Percentiles rank a stretch among this genome's conserved stretches.
Evolutionary conservation across 768 basidiomycete species (phyloP).

Genomic region (Agrocybe chaxingu): DNA sequence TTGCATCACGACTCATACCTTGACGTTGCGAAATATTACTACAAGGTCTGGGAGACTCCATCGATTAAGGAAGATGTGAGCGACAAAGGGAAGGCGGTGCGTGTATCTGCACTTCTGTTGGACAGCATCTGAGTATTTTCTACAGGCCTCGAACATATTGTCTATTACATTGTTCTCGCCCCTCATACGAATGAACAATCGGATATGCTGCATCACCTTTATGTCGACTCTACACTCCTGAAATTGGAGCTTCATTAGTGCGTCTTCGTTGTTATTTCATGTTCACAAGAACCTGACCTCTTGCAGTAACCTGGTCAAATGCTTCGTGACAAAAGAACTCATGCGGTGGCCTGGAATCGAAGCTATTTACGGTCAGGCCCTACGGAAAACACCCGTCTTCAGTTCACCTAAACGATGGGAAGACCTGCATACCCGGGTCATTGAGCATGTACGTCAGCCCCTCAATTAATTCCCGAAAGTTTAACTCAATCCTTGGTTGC

Average conservation of each 20-base stretch:
- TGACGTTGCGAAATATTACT: constrained; percentile 91
- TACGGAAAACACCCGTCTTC: constrained; percentile 83
- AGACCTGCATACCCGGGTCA: constrained; percentile 90
- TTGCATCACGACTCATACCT: constrained; percentile 83
- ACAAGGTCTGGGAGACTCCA: constrained; percentile 97
- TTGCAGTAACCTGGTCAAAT: constrained; percentile 88
- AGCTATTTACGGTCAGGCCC: constrained; percentile 78
- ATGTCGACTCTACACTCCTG: constrained; percentile 69
- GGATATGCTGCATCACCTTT: constrained; percentile 91
- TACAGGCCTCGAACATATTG: constrained; percentile 91
- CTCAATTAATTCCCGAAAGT: neutral
- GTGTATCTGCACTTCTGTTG: constrained; percentile 19
- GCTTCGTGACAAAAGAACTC: constrained; percentile 87
- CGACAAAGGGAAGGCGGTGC: constrained; percentile 65
- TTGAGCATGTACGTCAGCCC: constrained; percentile 79
- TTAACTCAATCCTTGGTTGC: constrained; percentile 8
- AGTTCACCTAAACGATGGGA: constrained; percentile 81
- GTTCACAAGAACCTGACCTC: constrained; percentile 12
- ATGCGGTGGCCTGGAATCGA: constrained; percentile 98
- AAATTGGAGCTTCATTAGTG: constrained; percentile 88
- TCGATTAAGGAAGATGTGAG: constrained; percentile 82
- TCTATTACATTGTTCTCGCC: constrained; percentile 91
- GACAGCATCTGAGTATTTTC: constrained; percentile 6
- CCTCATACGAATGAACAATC: constrained; percentile 97
- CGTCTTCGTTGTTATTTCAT: constrained; percentile 15